Evolutionary conservation across 148 eudicot genomes (phyloP).

Genomic region (Rhododendron kiyosumense): DNA sequence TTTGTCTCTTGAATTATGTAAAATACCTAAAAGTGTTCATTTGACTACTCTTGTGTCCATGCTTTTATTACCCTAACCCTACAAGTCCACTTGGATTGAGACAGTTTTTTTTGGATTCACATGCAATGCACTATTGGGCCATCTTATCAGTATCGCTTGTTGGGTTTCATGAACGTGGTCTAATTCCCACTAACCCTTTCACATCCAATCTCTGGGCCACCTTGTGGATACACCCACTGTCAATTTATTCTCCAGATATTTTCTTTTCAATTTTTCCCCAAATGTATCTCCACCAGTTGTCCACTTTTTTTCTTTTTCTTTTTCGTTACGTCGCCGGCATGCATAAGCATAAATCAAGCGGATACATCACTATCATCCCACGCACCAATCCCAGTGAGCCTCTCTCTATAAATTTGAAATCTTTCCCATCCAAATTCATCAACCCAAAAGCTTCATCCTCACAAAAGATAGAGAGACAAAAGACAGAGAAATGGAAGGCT

Average conservation of each 20-base stretch:
- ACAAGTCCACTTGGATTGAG: too few relatives aligned
- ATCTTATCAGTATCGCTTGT: not conserved
- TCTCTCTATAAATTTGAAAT: not conserved
- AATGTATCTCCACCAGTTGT: not conserved
- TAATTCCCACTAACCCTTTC: not conserved
- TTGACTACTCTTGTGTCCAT: too few relatives aligned
- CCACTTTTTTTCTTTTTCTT: too few relatives aligned
- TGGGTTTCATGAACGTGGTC: not conserved
- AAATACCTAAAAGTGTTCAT: too few relatives aligned
- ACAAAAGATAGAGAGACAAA: not conserved
- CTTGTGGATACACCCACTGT: not conserved
- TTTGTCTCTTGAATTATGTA: too few relatives aligned
- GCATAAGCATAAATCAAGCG: not conserved
- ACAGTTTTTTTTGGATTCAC: too few relatives aligned
- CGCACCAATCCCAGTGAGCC: not conserved
- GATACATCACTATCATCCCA: not conserved
- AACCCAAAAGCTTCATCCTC: not conserved
- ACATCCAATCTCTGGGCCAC: not conserved
- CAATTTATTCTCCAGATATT: not conserved
- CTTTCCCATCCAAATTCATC: not conserved
- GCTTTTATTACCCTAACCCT: too few relatives aligned
- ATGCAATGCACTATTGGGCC: not conserved
- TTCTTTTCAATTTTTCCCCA: too few relatives aligned
- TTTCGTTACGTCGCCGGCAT: too few relatives aligned
- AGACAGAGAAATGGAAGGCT: slow-evolving; percentile 1